A percentile compares a stretch with the other conserved stretches of the same genome.
These are phyloP conservation scores for Alternaria viburni DNA, from an alignment of 2,329 filamentous ascomycete genomes.

Conservation along the genomic window DNA sequence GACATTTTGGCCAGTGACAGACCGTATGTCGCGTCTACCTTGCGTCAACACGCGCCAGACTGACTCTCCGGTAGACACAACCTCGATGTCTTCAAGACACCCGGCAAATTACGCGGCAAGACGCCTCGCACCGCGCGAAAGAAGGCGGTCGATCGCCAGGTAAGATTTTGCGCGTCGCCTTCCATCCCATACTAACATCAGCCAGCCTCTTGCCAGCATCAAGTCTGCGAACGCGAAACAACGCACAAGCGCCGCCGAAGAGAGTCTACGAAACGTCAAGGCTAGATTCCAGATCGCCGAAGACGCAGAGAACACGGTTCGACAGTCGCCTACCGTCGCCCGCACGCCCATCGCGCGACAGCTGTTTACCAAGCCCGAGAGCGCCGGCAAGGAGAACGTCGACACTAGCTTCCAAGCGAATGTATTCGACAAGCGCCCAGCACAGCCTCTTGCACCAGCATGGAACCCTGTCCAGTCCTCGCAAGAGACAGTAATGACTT, in stretches of 20 bases:
- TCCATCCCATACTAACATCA: conserved; percentile 20
- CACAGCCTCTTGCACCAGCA: conserved; percentile 39
- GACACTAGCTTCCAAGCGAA: conserved; percentile 27
- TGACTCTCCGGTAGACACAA: conserved; percentile 70
- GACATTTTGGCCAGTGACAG: conserved; percentile 88
- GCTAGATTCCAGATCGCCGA: conserved; percentile 67
- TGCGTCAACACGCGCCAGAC: conserved; percentile 12
- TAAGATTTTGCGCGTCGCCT: conserved; percentile 63
- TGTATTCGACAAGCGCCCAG: conserved; percentile 51
- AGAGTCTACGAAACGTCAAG: conserved; percentile 59
- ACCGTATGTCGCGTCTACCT: conserved; percentile 66
- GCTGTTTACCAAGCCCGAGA: conserved; percentile 35
- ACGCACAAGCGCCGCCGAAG: conserved; percentile 60
- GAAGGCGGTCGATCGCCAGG: conserved; percentile 65
- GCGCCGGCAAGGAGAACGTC: conserved; percentile 38
- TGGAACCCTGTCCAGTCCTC: conserved; percentile 32
- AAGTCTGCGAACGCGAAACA: conserved; percentile 53
- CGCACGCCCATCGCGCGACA: conserved; percentile 37
- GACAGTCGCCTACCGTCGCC: conserved; percentile 29
- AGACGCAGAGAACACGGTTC: conserved; percentile 53
- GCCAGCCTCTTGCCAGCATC: conserved; percentile 57
- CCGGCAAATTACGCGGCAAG: conserved; percentile 81
- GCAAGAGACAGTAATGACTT: conserved; percentile 38
- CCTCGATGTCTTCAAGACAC: conserved; percentile 94
- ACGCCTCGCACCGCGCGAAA: conserved; percentile 76